Percentiles rank a stretch among this genome's conserved stretches.
Evolutionary conservation across 164 flowering plant genomes (phyloP).

Genomic region (Stephania japonica): DNA sequence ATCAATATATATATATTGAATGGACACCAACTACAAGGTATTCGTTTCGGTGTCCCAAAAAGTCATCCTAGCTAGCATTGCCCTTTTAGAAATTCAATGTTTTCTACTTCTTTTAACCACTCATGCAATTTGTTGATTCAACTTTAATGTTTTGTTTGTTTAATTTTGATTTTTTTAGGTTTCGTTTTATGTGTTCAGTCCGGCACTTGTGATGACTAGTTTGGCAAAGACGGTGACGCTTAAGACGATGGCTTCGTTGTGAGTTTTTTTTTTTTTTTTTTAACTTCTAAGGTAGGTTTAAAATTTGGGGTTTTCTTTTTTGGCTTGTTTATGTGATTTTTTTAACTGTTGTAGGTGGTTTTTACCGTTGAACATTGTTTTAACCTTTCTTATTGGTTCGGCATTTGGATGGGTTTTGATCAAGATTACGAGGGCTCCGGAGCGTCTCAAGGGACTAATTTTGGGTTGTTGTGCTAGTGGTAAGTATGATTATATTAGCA

Average conservation of each 20-base stretch:
- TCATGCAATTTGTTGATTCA: no score
- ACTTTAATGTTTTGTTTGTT: not conserved
- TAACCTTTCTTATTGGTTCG: slow-evolving; percentile 63
- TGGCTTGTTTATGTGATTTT: not conserved
- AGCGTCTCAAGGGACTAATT: slow-evolving; percentile 48
- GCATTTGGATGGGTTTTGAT: slow-evolving; percentile 60
- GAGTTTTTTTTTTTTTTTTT: slow-evolving; percentile 19
- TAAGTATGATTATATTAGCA: slow-evolving; percentile 11
- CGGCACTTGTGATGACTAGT: slow-evolving; percentile 54
- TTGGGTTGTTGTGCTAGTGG: slow-evolving; percentile 80
- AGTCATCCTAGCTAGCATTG: no score
- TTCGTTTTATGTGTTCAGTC: slow-evolving; percentile 60
- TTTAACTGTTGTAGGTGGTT: slow-evolving; percentile 58
- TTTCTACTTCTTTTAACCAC: no score
- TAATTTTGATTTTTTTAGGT: slow-evolving; percentile 31
- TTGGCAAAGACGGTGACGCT: slow-evolving; percentile 54
- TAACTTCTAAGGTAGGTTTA: not conserved
- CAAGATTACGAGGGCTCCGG: slow-evolving; percentile 49
- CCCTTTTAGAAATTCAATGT: no score
- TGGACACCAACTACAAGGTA: no score
- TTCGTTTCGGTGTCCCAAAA: no score
- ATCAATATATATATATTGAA: no score
- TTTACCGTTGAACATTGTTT: slow-evolving; percentile 74
- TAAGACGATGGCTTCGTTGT: slow-evolving; percentile 49
- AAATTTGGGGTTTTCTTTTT: not conserved